Base-by-base conservation (phyloP, 345 rosid genomes). In the Conringia planisiliqua region DNA sequence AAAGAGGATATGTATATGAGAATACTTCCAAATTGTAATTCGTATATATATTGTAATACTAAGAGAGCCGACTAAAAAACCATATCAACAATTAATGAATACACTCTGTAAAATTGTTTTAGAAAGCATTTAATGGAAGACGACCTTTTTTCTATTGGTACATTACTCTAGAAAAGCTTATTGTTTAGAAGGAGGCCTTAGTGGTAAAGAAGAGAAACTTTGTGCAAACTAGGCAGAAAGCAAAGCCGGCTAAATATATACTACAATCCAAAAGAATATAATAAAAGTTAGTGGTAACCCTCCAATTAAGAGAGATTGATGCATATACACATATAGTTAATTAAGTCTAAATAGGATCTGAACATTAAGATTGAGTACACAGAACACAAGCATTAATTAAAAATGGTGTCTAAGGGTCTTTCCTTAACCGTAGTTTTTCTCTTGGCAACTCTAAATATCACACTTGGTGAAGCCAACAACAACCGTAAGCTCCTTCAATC, bases 391-490 rank as follows among this genome's bases (percentile, higher is more conserved):
- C 70, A 39, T 24, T 32, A n/a, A 52, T n/a, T n/a, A 18, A 13
- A 26, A 68, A 66, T 68, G 73, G 63, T 56, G 32, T 42, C 73
- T 13, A 43, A 13, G 40, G 63, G 39, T 40, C 18, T 68, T 68
- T 68, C 40, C 40, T 42, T 68, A 29, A 54, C 52, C 39, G 0
- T 68, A 54, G 0, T 52, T 39, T 10, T 68, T 26, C 63, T 68
- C 27, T 55, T 68, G 12, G 63, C 38, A 68, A 40, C 52, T 17
- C 16, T 68, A 39, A n/a, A 10, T 35, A 59, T 16, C 13, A 13
- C 35, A 40, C 40, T 55, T 40, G 39, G 62, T 55, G 72, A 68
- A n/a, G 62, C 72, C 50, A 68, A 52, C 16, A 68, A 36, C 72
- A 68, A 26, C 52, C 73, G 73, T 29, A 68, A 52, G 62, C 22